Base-by-base conservation (phyloP, 2,329 filamentous ascomycete species). In the Phoma sp. region DNA sequence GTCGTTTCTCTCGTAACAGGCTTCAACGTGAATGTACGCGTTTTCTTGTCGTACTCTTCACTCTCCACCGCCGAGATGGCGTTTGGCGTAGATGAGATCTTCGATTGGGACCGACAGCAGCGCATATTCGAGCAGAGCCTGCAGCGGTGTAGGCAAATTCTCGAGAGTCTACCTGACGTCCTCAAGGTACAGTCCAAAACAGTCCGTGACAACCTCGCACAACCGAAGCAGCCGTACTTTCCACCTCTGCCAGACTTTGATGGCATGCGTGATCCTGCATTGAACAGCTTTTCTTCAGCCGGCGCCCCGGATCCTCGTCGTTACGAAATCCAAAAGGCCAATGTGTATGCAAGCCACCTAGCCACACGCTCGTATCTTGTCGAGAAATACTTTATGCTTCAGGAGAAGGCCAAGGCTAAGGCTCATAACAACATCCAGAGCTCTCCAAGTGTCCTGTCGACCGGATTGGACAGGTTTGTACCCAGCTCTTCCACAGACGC, bases 251-350 rank as follows among this genome's bases (percentile, higher is more conserved):
- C 74, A 7, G 72, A 71, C 42, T 74, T 71, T 47, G 50, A 64
- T 18, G 57, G 55, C 15, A 61, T 71, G 57, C 65, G 71, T 52
- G 71, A 71, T 49, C 64, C 64, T 21, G 47, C 49, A 11, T 40
- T 65, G 47, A 61, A 56, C 32, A 59, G 58, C 2, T 71, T 68
- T 34, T 65, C 62, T 32, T 59, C 49, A 10, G 15, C 61, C 2
- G 71, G 75, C 32, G 57, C 65, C 11, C 66, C 70, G 1, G 76
- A 78, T 53, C 68, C 76, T 32, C 74, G 78, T 5, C 73, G 76
- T 30, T 92, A 88, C 61, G 92, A 96, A 75, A 95, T 96, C 25
- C 92, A 96, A 72, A 96, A 96, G 71, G 90, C 91, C 6, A 96
- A 96, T 72, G 90, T 96, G 32, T 92, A 93, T 68, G 86, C 88